Evolutionary conservation across 768 basidiomycete species (phyloP), one percentile per base, ranked within the genome.

Genomic region (Leucosporidium creatinivorum): DNA sequence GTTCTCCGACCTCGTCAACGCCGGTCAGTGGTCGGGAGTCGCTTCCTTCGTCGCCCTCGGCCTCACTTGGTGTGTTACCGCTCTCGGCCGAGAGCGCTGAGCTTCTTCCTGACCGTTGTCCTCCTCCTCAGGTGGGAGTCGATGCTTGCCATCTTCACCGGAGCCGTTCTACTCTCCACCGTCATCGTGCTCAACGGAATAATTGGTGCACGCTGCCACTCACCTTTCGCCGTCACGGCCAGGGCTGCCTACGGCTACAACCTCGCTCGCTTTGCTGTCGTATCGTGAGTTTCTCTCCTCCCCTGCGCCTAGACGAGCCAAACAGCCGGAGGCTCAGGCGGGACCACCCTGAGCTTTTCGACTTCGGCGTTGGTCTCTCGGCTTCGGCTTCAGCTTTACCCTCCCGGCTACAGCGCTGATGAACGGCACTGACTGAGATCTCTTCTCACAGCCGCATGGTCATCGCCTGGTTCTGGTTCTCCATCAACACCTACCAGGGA

Each of bases 401-500:
- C n/a, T n/a, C n/a, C n/a, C n/a, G n/a, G n/a, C n/a, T n/a, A n/a
- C n/a, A n/a, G n/a, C n/a, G n/a, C n/a, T n/a, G n/a, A n/a, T n/a
- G n/a, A n/a, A n/a, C n/a, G n/a, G n/a, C n/a, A n/a, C n/a, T n/a
- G n/a, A n/a, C n/a, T n/a, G n/a, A n/a, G n/a, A n/a, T 36, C 33
- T 33, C 33, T 13, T 13, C 15, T 13, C 13, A 15, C 39, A 44
- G 39, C 7, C 57, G 57, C 33, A 58, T 58, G 57, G 57, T 58
- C n/a, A 58, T 58, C n/a, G 57, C 57, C 7, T 58, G 57, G 54
- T 58, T 60, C 48, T 60, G 59, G 59, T 60, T 60, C 59, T 47
- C 47, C 8, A 60, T 49, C 28, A 26, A 73, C 28, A 71, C 63
- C 30, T 75, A 69, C 23, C 71, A 72, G 25, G 74, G 74, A 4